These are phyloP conservation scores for Chrysoporthe deuterocubensis DNA, from an alignment of 2,329 filamentous ascomycete species.

Conservation along the genomic window DNA sequence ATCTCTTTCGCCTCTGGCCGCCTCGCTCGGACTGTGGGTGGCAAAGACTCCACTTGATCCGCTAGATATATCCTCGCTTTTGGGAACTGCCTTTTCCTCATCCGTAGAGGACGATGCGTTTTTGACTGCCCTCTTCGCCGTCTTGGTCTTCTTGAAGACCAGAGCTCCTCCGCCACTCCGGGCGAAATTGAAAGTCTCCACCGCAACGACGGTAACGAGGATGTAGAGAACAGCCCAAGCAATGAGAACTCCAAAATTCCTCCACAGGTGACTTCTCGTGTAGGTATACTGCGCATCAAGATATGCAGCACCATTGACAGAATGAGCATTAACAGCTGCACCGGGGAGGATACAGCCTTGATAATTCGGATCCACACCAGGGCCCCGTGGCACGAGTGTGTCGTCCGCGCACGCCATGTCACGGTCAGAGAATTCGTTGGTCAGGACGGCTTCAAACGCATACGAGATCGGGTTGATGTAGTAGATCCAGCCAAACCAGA, in stretches of 20 bases:
- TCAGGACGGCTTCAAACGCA: slow-evolving; percentile 63
- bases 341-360: slow-evolving; percentile 32
- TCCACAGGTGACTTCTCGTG: slow-evolving; percentile 61
- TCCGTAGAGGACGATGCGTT: slow-evolving; percentile 26
- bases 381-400: slow-evolving; percentile 52
- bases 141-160: slow-evolving; percentile 33
- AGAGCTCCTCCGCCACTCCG: slow-evolving; percentile 31
- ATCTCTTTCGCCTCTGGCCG: slow-evolving; percentile 65
- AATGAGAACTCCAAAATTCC: slow-evolving; percentile 79
- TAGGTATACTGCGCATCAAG: slow-evolving; percentile 57
- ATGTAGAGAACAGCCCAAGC: slow-evolving; percentile 78
- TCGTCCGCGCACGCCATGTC: slow-evolving; percentile 51
- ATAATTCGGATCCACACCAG: slow-evolving; percentile 37
- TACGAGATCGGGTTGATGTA: slow-evolving; percentile 58
- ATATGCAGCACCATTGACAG: slow-evolving; percentile 45
- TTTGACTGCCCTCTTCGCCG: slow-evolving; percentile 16
- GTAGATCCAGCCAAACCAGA: slow-evolving; percentile 72
- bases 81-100: slow-evolving; percentile 21
- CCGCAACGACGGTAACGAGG: slow-evolving; percentile 69
- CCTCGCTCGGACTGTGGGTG: slow-evolving; percentile 44
- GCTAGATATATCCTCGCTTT: slow-evolving; percentile 9
- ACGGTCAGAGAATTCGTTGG: slow-evolving; percentile 59
- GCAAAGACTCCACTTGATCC: slow-evolving; percentile 29
- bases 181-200: slow-evolving; percentile 67
- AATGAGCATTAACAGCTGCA: slow-evolving; percentile 20